Evolutionary conservation across 2,329 filamentous ascomycete species (phyloP), one percentile per base, ranked within the genome.

Genomic region (Botrytis squamosa): DNA sequence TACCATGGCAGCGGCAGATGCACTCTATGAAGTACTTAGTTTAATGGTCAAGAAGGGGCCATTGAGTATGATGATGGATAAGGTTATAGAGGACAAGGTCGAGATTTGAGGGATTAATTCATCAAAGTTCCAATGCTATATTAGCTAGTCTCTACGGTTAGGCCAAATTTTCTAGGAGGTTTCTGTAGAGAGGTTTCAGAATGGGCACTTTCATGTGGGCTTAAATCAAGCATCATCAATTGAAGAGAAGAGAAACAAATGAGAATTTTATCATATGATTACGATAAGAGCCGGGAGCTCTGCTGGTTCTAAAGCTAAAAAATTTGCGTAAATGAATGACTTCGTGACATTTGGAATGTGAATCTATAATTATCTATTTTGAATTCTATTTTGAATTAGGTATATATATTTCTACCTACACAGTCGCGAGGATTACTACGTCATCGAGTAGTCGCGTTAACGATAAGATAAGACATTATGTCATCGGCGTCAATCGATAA

Each of bases 41-140:
- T 86, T 95, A 75, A 95, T 94, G 92, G 91, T 94, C 25, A 93
- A 94, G 86, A 90, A 90, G 78, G 92, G 92, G 0, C 91, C 91
- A 0, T 83, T 93, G 76, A 91, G 87, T 77, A 81, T 84, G 55
- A 85, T 85, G 81, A 76, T 83, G 20, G 59, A 62, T 36, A 57
- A 71, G 75, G 69, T 67, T 72, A 76, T 63, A 77, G 33, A 52
- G 36, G 38, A 40, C 25, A 63, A 63, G 38, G 25, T 42, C 22
- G 60, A 63, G 12, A 42, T 63, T 63, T 63, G 40, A 14, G 22
- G n/a, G 36, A 42, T 25, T 1, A 8, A 57, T 57, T 18, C 14
- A 4, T 57, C 52, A 29, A 2, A 1, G 6, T 14, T 7, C 7
- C 6, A 18, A n/a, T 55, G 2, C 25, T 4, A 2, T 18, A 14